These are phyloP conservation scores for Cladosporium sp. DNA, from an alignment of 2,329 filamentous ascomycete species.

Conservation along the genomic window DNA sequence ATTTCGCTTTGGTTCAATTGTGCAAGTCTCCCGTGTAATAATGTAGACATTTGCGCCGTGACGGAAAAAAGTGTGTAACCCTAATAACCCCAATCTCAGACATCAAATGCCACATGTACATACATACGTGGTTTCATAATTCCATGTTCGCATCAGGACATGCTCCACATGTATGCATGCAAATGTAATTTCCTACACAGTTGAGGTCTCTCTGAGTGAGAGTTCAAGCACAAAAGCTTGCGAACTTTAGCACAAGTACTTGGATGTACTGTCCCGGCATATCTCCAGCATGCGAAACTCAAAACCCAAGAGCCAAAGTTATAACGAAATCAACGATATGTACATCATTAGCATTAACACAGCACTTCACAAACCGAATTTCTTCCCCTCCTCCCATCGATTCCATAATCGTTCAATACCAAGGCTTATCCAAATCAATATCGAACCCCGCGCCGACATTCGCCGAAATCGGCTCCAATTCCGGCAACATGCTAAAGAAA, in stretches of 20 bases:
- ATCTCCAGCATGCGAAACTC: too few relatives aligned
- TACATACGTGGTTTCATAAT: too few relatives aligned
- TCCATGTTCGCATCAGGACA: too few relatives aligned
- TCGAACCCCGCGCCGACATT: constrained; percentile 15
- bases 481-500: constrained; percentile 17
- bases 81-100: too few relatives aligned
- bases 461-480: constrained; percentile 14
- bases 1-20: not conserved
- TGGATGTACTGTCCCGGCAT: too few relatives aligned
- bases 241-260: too few relatives aligned
- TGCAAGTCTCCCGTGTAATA: too few relatives aligned
- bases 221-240: too few relatives aligned
- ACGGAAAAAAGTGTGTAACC: not conserved
- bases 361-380: not conserved
- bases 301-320: not conserved
- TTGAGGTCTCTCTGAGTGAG: too few relatives aligned
- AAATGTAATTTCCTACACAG: too few relatives aligned
- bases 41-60: not conserved
- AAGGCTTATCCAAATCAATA: constrained; percentile 19
- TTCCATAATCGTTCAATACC: not conserved
- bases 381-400: not conserved
- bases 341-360: not conserved
- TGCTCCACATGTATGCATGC: too few relatives aligned
- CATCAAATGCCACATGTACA: too few relatives aligned
- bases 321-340: not conserved